Evolutionary conservation across 148 eudicot species (phyloP).

Genomic region (Pouteria glomerata): DNA sequence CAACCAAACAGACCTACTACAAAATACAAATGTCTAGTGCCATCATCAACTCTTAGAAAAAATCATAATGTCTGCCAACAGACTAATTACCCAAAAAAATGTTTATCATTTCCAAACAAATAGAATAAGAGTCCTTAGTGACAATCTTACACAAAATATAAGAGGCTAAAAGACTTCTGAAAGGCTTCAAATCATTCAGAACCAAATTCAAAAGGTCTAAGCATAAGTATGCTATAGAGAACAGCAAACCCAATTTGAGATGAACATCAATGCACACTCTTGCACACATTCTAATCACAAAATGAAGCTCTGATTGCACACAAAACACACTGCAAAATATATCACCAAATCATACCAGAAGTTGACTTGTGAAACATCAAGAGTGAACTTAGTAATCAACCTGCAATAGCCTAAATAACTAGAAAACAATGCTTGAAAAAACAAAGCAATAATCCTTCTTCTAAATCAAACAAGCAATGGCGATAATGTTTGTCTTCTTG

Average conservation of each 20-base stretch:
- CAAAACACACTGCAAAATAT: neutral
- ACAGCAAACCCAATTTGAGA: neutral
- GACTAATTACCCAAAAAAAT: too few relatives aligned
- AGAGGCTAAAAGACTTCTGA: neutral
- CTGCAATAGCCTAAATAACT: neutral
- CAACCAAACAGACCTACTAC: neutral
- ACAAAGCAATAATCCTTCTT: too few relatives aligned
- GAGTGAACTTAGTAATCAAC: neutral
- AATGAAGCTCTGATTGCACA: neutral
- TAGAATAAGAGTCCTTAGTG: too few relatives aligned
- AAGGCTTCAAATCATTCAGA: neutral
- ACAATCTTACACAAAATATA: neutral
- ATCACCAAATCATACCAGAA: neutral
- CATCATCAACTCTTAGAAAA: neutral
- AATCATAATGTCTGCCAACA: neutral
- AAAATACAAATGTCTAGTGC: neutral
- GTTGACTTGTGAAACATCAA: neutral
- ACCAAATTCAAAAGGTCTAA: neutral
- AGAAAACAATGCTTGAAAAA: too few relatives aligned
- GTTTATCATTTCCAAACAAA: neutral
- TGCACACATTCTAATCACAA: neutral
- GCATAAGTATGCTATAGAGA: neutral
- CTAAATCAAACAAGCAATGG: neutral
- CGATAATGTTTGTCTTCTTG: neutral
- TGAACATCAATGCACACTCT: neutral